phyloP scores from a whole-genome alignment of 1,284 basidiomycete species.

The Trichosporon sp. region DNA sequence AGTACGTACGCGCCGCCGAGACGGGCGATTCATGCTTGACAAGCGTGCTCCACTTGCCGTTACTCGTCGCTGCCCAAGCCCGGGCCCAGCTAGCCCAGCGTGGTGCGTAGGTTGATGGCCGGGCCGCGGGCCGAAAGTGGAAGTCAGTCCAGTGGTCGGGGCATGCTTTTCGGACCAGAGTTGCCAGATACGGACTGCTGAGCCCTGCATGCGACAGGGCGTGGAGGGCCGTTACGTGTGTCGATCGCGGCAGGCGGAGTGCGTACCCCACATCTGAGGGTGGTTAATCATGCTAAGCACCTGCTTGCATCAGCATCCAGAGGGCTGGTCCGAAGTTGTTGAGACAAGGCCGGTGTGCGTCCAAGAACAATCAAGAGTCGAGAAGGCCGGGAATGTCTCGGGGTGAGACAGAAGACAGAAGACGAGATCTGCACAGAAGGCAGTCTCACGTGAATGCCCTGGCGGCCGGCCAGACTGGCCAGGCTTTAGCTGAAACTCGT shows the following conservation, averaged over 20 bases:
- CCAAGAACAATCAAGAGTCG: too few relatives aligned
- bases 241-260: not conserved
- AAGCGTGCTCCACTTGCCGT: not conserved
- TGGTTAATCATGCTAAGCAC: not conserved
- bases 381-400: not conserved
- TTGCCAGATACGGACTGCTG: not conserved
- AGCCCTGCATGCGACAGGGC: not conserved
- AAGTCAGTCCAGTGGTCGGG: too few relatives aligned
- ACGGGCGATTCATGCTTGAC: not conserved
- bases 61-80: too few relatives aligned
- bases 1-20: not conserved
- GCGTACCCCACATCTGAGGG: not conserved
- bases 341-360: too few relatives aligned
- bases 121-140: too few relatives aligned
- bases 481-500: not conserved
- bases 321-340: not conserved
- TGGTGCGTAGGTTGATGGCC: too few relatives aligned
- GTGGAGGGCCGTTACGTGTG: not conserved
- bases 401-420: not conserved
- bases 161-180: not conserved
- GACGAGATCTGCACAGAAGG: not conserved
- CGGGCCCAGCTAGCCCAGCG: too few relatives aligned
- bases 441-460: not conserved
- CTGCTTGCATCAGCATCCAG: not conserved
- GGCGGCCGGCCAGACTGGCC: too few relatives aligned